These are phyloP conservation scores for Tricholoma sp. DNA, from an alignment of 768 basidiomycete species.

Conservation along the genomic window DNA sequence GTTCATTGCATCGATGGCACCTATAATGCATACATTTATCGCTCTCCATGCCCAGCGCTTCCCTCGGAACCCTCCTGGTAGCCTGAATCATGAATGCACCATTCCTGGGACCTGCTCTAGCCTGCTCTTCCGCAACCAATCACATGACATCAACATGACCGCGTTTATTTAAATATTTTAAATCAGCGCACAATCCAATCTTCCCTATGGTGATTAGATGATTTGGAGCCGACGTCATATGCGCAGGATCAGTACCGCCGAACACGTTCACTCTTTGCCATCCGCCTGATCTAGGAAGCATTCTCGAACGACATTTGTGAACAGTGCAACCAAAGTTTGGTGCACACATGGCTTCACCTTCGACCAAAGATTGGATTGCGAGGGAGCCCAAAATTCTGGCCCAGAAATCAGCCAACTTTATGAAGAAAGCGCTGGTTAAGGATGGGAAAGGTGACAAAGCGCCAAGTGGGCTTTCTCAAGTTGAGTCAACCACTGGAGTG, in stretches of 20 bases:
- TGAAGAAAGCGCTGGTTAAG: background rate
- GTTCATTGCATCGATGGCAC: too few species aligned
- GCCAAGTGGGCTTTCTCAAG: background rate
- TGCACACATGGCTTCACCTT: background rate
- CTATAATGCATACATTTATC: too few species aligned
- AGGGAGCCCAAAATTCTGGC: background rate
- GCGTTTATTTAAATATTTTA: background rate
- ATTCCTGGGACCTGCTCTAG: too few species aligned
- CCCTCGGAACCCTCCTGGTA: too few species aligned
- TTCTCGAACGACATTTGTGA: background rate
- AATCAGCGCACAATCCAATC: background rate
- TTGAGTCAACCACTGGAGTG: background rate
- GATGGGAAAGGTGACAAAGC: background rate
- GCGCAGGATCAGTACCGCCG: background rate
- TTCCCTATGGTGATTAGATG: background rate
- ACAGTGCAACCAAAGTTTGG: background rate
- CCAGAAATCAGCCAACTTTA: background rate
- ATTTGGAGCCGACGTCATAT: background rate
- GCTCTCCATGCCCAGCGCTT: too few species aligned
- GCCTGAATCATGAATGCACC: too few species aligned
- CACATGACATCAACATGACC: background rate
- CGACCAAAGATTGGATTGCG: background rate
- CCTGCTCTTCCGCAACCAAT: background rate
- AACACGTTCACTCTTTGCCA: background rate
- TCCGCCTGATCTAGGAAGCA: background rate